Evolutionary conservation across 164 flowering plant species (phyloP).

Genomic region (Taxillus chinensis): DNA sequence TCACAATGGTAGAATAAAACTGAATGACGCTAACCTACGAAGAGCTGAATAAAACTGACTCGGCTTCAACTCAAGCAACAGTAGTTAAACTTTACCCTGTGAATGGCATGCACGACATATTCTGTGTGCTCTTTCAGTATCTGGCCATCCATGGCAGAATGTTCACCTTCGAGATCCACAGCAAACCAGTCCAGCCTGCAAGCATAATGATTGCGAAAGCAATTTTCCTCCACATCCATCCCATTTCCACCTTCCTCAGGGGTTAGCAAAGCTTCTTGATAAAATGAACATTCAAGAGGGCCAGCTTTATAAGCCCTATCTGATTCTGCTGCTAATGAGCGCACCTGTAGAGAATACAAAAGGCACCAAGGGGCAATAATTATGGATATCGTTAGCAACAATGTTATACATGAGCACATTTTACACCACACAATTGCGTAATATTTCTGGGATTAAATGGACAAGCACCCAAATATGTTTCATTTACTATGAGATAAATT

Average conservation of each 20-base stretch:
- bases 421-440: too few species aligned
- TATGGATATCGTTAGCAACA: too few species aligned
- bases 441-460: too few species aligned
- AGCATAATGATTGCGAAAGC: constrained; percentile 52
- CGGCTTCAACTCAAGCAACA: too few species aligned
- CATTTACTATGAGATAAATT: too few species aligned
- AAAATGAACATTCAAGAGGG: constrained; percentile 61
- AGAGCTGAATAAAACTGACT: too few species aligned
- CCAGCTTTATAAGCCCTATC: constrained; percentile 95
- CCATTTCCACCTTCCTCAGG: constrained; percentile 35
- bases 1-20: too few species aligned
- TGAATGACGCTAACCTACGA: too few species aligned
- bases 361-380: too few species aligned
- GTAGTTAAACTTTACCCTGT: constrained; percentile 47
- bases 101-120: constrained; percentile 91
- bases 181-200: constrained; percentile 89
- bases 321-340: constrained; percentile 93
- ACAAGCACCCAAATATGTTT: too few species aligned
- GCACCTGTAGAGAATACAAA: constrained; percentile 40
- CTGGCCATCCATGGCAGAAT: constrained; percentile 98
- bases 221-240: constrained; percentile 19
- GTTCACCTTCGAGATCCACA: constrained; percentile 99
- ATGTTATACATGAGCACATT: too few species aligned
- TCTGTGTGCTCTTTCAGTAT: constrained; percentile 94
- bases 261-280: constrained; percentile 51